Base-by-base conservation (phyloP, 2,329 filamentous ascomycete species). In the Karstenula rhodostoma region DNA sequence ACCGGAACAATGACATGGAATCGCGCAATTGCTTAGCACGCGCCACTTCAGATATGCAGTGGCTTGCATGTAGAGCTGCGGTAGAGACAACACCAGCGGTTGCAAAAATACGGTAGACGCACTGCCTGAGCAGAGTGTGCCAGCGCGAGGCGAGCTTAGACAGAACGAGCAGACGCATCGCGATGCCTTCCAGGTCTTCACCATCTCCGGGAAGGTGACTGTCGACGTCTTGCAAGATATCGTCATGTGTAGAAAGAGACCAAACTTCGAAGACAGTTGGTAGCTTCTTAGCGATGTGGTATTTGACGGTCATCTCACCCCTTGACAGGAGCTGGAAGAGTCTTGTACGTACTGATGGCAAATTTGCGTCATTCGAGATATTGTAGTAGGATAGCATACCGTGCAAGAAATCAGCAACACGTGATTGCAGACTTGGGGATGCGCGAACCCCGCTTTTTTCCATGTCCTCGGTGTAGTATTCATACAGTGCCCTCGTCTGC, bases 31-130 rank as follows among this genome's bases (percentile, higher is more conserved):
- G 79, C 35, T 97, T 84, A 0, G 85, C 83, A 13, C 75, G 78
- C 4, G 94, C 87, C 33, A 97, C 88, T 13, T 85, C 82, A 4
- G 77, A 75, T 46, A 97, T 82, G 67, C 92, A 96, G 54, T 85
- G 85, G 57, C 86, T 86, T 1, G 94, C 94, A 78, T 97, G 90
- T 22, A 83, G 80, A 22, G 84, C 82, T 7, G 90, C 90, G 12
- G 81, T 78, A 3, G 85, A 79, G 15, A 96, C 87, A 58, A 88
- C 88, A 1, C 91, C 92, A 1, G 94, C 91, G 0, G 90, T 93
- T 75, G 98, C 95, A 68, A 98, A 97, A 23, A 98, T 93, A 75
- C 95, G 91, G 75, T 97, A 99, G 19, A 96, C 91, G 66, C 93
- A 93, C 65, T 91, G 88, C 54, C 94, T 89, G 46, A 97, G 84